Base-by-base conservation (phyloP, 2,329 filamentous ascomycete genomes). In the Neonectria punicea region DNA sequence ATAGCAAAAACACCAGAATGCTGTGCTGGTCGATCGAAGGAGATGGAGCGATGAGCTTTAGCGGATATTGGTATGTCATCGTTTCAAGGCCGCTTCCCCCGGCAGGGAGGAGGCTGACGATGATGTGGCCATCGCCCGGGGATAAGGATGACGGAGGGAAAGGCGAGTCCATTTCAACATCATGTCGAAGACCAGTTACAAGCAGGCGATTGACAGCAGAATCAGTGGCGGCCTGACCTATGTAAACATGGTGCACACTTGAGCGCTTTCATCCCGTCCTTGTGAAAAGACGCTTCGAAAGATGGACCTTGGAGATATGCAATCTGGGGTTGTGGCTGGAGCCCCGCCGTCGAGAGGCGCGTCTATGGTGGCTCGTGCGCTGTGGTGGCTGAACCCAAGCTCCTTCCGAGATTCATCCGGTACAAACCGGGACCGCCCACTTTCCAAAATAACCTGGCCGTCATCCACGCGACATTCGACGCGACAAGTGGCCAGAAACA, bases 21-120 rank as follows among this genome's bases (percentile, higher is more conserved):
- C 92, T 92, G 68, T 86, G 85, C 61, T 90, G 86, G 44, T 87
- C 83, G 53, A 86, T 84, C 6, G 90, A 83, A 11, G 91, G 88
- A 14, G 90, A 86, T 1, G 95, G 93, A 0, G 94, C 92, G 67
- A 99, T 93, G 62, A 99, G 87, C 79, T 99, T 99, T 51, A 99
- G 86, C 1, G 96, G 96, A 75, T 98, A 99, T 78, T 97, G 93
- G 77, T 97, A 98, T 39, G 90, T 90, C 70, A 97, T 87, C 34
- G 86, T 88, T 66, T 90, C 88, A 32, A 97, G 86, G 50, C 90
- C 89, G 14, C 93, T 93, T 53, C 87, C 87, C 28, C 87, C 86
- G 34, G 90, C 90, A 39, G 94, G 93, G 10, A 94, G 85, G 6
- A 92, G 82, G 20, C 88, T 88, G 62, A 93, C 89, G 58, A 93